phyloP scores from a whole-genome alignment of 1,284 basidiomycete genomes.

The Ganoderma lucidum region DNA sequence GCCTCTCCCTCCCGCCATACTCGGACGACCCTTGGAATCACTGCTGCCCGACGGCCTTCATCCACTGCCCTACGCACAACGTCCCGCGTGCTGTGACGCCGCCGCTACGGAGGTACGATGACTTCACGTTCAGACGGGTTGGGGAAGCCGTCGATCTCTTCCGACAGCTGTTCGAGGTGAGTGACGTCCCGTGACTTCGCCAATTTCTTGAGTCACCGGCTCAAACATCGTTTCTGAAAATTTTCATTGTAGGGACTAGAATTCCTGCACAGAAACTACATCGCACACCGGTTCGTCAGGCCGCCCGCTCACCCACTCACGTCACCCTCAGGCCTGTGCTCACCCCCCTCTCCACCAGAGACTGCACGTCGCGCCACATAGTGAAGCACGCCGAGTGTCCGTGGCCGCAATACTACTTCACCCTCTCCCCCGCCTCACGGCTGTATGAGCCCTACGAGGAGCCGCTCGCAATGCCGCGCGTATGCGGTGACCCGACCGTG shows the following conservation, averaged over 20 bases:
- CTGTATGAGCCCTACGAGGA: slow-evolving; percentile 25
- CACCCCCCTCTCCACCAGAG: neutral
- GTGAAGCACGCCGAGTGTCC: slow-evolving; percentile 33
- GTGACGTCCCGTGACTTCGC: neutral
- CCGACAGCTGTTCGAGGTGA: slow-evolving; percentile 34
- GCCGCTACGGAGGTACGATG: slow-evolving; percentile 28
- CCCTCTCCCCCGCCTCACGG: slow-evolving; percentile 48
- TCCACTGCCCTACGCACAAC: slow-evolving; percentile 26
- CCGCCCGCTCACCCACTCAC: neutral
- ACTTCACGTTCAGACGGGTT: slow-evolving; percentile 27
- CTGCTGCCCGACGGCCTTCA: slow-evolving; percentile 31
- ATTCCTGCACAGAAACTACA: slow-evolving; percentile 31
- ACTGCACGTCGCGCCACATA: slow-evolving; percentile 26
- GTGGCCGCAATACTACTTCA: slow-evolving; percentile 44
- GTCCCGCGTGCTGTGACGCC: slow-evolving; percentile 34
- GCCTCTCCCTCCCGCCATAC: slow-evolving; percentile 17
- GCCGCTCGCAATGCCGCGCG: slow-evolving; percentile 13
- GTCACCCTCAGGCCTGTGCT: neutral
- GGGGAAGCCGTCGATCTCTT: slow-evolving; percentile 36
- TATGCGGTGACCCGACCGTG: slow-evolving; percentile 25
- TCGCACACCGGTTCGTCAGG: slow-evolving; percentile 30
- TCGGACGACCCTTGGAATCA: slow-evolving; percentile 29
- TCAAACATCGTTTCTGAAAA: neutral
- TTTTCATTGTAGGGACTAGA: slow-evolving; percentile 26
- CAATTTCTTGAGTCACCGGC: neutral